A percentile compares a stretch with the other conserved stretches of the same genome.
phyloP scores from a whole-genome alignment of 768 basidiomycete genomes.

The Megacollybia marginata region DNA sequence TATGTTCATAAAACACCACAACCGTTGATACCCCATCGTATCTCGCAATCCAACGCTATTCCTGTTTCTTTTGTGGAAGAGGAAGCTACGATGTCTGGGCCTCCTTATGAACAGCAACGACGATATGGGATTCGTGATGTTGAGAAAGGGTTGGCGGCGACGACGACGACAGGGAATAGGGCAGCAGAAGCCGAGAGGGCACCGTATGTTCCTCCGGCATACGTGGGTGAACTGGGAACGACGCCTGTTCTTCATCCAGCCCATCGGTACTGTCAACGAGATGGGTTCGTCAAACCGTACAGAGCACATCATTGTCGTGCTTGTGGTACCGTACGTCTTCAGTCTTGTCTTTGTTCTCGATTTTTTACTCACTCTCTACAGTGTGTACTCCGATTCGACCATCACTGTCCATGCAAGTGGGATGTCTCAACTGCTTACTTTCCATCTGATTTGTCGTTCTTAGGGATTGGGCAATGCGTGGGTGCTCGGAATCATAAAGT shows the following conservation, averaged over 20 bases:
- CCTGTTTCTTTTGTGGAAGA: background rate
- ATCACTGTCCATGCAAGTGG: constrained; percentile 86
- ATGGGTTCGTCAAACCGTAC: constrained; percentile 64
- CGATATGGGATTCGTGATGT: background rate
- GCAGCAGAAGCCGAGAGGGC: too few relatives aligned
- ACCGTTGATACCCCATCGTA: constrained; percentile 15
- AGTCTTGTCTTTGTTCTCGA: background rate
- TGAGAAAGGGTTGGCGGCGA: too few relatives aligned
- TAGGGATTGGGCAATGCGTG: constrained; percentile 92
- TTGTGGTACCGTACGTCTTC: constrained; percentile 67
- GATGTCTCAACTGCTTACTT: background rate
- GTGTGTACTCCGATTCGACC: constrained; percentile 82
- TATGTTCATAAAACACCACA: constrained; percentile 18
- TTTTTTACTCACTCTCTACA: constrained; percentile 19
- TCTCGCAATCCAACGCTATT: background rate
- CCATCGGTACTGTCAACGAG: constrained; percentile 58
- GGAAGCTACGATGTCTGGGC: constrained; percentile 29
- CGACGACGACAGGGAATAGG: too few relatives aligned
- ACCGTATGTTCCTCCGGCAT: background rate
- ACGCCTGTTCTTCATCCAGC: constrained; percentile 48
- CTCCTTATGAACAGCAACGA: constrained; percentile 32
- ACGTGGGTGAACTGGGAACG: constrained; percentile 11
- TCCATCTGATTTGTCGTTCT: background rate
- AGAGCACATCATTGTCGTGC: constrained; percentile 74
- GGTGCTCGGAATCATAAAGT: constrained; percentile 90